Base-by-base conservation (phyloP, 2,329 filamentous ascomycete genomes). In the Parastagonospora avenae region DNA sequence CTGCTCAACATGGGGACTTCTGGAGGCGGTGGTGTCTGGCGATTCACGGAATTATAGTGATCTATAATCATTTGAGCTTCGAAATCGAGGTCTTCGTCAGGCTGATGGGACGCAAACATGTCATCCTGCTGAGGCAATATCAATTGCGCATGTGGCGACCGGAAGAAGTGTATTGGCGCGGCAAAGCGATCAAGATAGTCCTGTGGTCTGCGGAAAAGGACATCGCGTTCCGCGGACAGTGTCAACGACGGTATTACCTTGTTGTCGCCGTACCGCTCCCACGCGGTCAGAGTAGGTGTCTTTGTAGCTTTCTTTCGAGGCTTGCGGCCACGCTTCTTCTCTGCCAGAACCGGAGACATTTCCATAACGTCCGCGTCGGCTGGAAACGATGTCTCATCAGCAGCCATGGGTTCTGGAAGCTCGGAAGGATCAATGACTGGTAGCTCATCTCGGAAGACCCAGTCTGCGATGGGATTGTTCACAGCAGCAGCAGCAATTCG, bases 111-210 rank as follows among this genome's bases (percentile, higher is more conserved):
- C n/a, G 70, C 64, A n/a, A 61, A 46, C 6, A 50, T 31, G 31
- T 73, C 57, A 24, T 68, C 67, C 10, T 56, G 45, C 8, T 59
- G 55, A 9, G 70, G 64, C 40, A 56, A 59, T 10, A 66, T 15
- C 15, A 72, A 48, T 15, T 68, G 57, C 11, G 60, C 66, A 32
- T 67, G 64, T 5, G 79, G 69, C 1, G 79, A 78, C 42, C 80
- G 77, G 52, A 82, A 80, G 66, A 80, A 80, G 37, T 80, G 73
- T 2, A 78, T 68, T 3, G 80, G 79, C 5, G 78, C 80, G 1
- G 77, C 78, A 56, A 81, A 82, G 3, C 77, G 74, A 57, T 82
- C 79, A 48, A 79, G 79, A 50, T 73, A 79, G 44, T 76, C 63
- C 35, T 75, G 73, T 9, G 74, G 68, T 38, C 69, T 74, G 8